Conservation (phyloP, 768 basidiomycete species). For the Lactarius tabidus region DNA sequence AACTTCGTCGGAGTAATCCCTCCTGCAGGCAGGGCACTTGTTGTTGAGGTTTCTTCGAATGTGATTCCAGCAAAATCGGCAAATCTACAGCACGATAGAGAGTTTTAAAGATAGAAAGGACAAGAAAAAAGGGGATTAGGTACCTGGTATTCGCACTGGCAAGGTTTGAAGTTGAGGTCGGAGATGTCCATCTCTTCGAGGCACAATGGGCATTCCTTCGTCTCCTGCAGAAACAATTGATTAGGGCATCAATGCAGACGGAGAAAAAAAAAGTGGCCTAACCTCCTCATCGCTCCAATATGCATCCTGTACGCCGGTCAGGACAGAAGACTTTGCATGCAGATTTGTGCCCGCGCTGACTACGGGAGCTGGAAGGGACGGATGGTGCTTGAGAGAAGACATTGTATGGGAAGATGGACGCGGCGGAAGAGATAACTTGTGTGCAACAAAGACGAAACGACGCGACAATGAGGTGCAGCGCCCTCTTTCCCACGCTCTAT, state of each 20-base stretch:
- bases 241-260: background rate
- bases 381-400: conserved; percentile 55
- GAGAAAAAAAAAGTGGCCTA: conserved; percentile 35
- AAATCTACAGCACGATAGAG: conserved; percentile 59
- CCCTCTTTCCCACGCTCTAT: conserved; percentile 12
- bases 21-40: conserved; percentile 93
- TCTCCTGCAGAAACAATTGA: conserved; percentile 58
- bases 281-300: conserved; percentile 94
- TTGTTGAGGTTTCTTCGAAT: conserved; percentile 95
- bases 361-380: conserved; percentile 68
- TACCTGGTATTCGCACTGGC: conserved; percentile 97
- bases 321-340: conserved; percentile 80
- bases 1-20: conserved; percentile 87
- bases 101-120: conserved; percentile 18
- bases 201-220: conserved; percentile 96
- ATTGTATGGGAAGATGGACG: conserved; percentile 31
- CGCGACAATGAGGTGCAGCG: conserved; percentile 26
- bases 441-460: conserved; percentile 11
- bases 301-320: conserved; percentile 92
- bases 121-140: conserved; percentile 16
- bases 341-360: conserved; percentile 64
- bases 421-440: conserved; percentile 1
- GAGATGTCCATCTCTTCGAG: conserved; percentile 99
- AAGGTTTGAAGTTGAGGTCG: conserved; percentile 99
- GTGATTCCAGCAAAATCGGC: conserved; percentile 99